Evolutionary conservation across 345 rosid genomes (phyloP).

Genomic region (Linum lewisii): DNA sequence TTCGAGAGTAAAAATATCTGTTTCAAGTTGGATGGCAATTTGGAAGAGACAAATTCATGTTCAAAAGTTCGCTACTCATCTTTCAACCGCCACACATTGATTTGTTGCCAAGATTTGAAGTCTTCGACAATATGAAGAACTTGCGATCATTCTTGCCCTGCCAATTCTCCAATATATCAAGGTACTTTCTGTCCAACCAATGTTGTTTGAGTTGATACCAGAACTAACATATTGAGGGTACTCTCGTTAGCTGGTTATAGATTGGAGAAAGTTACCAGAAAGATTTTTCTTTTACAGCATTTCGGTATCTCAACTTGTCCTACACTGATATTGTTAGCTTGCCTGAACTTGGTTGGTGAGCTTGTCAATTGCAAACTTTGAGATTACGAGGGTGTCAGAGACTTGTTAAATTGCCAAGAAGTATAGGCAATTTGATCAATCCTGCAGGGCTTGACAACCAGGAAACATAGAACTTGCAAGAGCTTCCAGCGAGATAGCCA

Average conservation of each 20-base stretch:
- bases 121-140: background rate
- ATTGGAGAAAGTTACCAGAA: constrained; percentile 6
- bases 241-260: constrained; percentile 13
- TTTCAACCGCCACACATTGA: background rate
- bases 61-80: constrained; percentile 11
- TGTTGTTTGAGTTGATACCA: constrained; percentile 6
- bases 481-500: constrained; percentile 18
- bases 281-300: constrained; percentile 11
- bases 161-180: background rate
- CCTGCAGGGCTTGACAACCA: constrained; percentile 20
- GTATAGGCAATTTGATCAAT: constrained; percentile 13
- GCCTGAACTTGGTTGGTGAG: constrained; percentile 12
- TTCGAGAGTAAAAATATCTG: constrained; percentile 12
- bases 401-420: constrained; percentile 14
- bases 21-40: constrained; percentile 8
- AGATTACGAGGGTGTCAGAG: constrained; percentile 10
- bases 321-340: constrained; percentile 1
- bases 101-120: constrained; percentile 6
- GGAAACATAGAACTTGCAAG: constrained; percentile 4
- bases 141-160: constrained; percentile 15
- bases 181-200: background rate
- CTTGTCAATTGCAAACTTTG: constrained; percentile 21
- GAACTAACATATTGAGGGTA: constrained; percentile 10
- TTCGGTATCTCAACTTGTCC: constrained; percentile 15
- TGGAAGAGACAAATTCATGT: background rate